Percentiles rank a stretch among this genome's conserved stretches.
Evolutionary conservation across 768 basidiomycete genomes (phyloP).

Genomic region (Gymnopilus dilepis): DNA sequence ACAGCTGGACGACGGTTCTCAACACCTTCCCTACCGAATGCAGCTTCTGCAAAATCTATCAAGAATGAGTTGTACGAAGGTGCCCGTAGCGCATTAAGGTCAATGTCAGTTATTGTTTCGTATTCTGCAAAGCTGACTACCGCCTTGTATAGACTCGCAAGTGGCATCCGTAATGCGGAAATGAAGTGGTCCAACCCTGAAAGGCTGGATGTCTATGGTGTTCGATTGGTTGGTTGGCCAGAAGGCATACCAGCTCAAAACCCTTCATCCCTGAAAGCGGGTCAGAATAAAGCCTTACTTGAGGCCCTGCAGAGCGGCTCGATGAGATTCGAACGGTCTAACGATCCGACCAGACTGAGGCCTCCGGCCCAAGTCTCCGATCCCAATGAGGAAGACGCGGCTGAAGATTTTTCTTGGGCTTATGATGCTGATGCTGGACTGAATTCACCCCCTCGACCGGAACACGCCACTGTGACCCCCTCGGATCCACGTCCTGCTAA

Average conservation of each 20-base stretch:
- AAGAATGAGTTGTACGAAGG: constrained; percentile 63
- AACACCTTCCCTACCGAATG: constrained; percentile 28
- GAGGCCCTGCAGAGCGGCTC: constrained; percentile 53
- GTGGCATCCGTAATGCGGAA: constrained; percentile 67
- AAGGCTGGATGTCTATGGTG: constrained; percentile 58
- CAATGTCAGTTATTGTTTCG: constrained; percentile 7
- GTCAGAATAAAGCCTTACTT: constrained; percentile 59
- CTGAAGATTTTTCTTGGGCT: constrained; percentile 49
- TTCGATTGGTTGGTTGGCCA: constrained; percentile 71
- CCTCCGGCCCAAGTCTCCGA: background rate
- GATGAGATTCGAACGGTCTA: constrained; percentile 50
- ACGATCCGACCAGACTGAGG: constrained; percentile 5
- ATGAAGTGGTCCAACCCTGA: constrained; percentile 80
- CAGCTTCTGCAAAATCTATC: constrained; percentile 40
- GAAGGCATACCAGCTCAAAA: constrained; percentile 60
- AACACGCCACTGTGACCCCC: background rate
- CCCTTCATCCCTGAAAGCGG: constrained; percentile 60
- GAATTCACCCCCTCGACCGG: constrained; percentile 11
- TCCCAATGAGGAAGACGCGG: constrained; percentile 22
- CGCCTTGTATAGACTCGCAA: constrained; percentile 47
- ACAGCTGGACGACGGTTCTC: constrained; percentile 19
- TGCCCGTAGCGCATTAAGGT: constrained; percentile 63
- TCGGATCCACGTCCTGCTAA: background rate
- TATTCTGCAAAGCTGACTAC: constrained; percentile 5
- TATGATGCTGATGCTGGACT: constrained; percentile 41